phyloP scores from a whole-genome alignment of 805 yeast species.

The Isabelozyma pseudorhagii region DNA sequence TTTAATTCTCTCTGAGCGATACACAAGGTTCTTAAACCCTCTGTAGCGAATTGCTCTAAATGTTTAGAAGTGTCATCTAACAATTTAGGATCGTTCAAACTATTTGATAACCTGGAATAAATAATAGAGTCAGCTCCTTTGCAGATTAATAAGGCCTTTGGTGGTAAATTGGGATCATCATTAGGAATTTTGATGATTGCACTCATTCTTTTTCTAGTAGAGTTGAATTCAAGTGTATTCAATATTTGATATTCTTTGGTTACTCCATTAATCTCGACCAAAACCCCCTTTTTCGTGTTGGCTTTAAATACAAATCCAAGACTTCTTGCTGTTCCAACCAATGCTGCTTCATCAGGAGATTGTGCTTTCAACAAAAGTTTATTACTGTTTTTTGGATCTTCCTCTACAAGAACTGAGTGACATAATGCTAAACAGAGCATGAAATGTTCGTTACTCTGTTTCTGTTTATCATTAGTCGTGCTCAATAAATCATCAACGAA shows the following conservation, averaged over 20 bases:
- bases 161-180: constrained; percentile 37
- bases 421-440: constrained; percentile 75
- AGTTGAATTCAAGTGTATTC: constrained; percentile 73
- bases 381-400: constrained; percentile 56
- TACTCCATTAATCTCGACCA: constrained; percentile 67
- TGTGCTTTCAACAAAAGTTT: constrained; percentile 66
- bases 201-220: constrained; percentile 87
- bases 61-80: constrained; percentile 67
- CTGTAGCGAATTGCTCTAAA: constrained; percentile 75
- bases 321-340: constrained; percentile 78
- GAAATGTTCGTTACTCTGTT: constrained; percentile 63
- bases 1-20: constrained; percentile 67
- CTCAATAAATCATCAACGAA: constrained; percentile 60
- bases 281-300: constrained; percentile 64
- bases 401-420: constrained; percentile 74
- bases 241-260: constrained; percentile 68
- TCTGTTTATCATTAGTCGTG: constrained; percentile 54
- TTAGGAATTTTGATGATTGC: constrained; percentile 69
- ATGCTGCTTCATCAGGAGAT: constrained; percentile 85
- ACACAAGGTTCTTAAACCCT: constrained; percentile 80
- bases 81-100: constrained; percentile 44
- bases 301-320: constrained; percentile 67
- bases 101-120: constrained; percentile 54
- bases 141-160: constrained; percentile 64
- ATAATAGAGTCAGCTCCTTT: constrained; percentile 86